These are phyloP conservation scores for Annona squamosa DNA, from an alignment of 164 flowering plant species.

Conservation along the genomic window DNA sequence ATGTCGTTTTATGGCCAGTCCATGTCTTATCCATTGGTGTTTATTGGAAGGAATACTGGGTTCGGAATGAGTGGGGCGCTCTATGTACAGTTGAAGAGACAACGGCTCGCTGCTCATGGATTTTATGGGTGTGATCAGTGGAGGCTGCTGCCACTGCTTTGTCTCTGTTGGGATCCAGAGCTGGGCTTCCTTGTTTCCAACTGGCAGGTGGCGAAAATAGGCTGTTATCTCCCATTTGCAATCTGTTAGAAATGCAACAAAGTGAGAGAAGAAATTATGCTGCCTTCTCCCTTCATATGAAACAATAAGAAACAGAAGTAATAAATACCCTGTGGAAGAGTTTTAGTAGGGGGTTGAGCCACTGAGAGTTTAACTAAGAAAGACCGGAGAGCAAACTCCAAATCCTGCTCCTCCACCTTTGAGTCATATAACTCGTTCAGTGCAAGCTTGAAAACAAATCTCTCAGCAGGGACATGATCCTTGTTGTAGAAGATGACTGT, in stretches of 20 bases:
- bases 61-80: conserved; percentile 38
- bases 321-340: conserved; percentile 58
- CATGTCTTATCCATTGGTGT: neutral
- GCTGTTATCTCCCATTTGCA: conserved; percentile 91
- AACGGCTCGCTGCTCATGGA: conserved; percentile 73
- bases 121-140: conserved; percentile 79
- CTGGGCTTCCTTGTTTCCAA: conserved; percentile 48
- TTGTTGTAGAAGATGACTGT: conserved; percentile 59
- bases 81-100: conserved; percentile 68
- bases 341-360: conserved; percentile 54
- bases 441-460: conserved; percentile 64
- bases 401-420: conserved; percentile 43
- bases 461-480: conserved; percentile 55
- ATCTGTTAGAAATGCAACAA: conserved; percentile 27
- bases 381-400: conserved; percentile 68
- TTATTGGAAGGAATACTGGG: neutral
- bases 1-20: neutral
- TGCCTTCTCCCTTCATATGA: neutral
- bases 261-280: neutral
- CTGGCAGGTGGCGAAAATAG: conserved; percentile 58
- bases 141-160: conserved; percentile 80
- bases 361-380: conserved; percentile 74
- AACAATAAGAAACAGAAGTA: neutral
- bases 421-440: conserved; percentile 40
- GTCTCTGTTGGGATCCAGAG: conserved; percentile 81